Percentiles rank a stretch among this genome's conserved stretches.
Conservation (phyloP, 352 stramenopile genomes). For the Saprolegnia parasitica region DNA sequence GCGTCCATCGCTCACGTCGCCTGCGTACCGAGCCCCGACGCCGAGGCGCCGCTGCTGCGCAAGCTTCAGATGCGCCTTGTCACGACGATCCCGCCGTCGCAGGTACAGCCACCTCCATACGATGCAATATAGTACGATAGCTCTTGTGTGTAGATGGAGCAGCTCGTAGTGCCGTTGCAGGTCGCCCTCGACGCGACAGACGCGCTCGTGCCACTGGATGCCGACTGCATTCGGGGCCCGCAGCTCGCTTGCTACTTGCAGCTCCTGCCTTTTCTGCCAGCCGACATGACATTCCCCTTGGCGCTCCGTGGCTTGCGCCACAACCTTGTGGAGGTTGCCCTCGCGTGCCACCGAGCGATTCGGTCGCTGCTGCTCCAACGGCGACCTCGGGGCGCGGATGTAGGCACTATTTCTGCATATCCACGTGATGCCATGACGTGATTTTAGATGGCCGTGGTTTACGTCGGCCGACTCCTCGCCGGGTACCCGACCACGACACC, state of each 20-base stretch:
- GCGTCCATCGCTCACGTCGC: neutral
- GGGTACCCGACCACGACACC: neutral
- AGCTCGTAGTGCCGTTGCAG: neutral
- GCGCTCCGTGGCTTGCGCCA: neutral
- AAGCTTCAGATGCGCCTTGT: neutral
- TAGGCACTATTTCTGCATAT: neutral
- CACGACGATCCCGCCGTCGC: neutral
- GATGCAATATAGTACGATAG: neutral
- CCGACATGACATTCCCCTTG: neutral
- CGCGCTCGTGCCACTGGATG: neutral
- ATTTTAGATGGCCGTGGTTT: constrained; percentile 3
- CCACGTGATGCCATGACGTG: neutral
- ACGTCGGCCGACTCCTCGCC: neutral
- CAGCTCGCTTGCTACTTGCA: constrained; percentile 2
- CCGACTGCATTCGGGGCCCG: neutral
- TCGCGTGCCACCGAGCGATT: constrained; percentile 5
- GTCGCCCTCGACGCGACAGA: neutral
- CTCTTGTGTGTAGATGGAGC: neutral
- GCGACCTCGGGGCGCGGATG: neutral
- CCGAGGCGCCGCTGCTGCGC: neutral
- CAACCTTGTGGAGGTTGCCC: neutral
- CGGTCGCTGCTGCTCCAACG: constrained; percentile 7
- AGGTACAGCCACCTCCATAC: neutral
- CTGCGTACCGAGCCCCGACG: neutral
- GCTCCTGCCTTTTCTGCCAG: neutral